phyloP scores from a whole-genome alignment of 139 green algal species.

The Micractinium conductrix region DNA sequence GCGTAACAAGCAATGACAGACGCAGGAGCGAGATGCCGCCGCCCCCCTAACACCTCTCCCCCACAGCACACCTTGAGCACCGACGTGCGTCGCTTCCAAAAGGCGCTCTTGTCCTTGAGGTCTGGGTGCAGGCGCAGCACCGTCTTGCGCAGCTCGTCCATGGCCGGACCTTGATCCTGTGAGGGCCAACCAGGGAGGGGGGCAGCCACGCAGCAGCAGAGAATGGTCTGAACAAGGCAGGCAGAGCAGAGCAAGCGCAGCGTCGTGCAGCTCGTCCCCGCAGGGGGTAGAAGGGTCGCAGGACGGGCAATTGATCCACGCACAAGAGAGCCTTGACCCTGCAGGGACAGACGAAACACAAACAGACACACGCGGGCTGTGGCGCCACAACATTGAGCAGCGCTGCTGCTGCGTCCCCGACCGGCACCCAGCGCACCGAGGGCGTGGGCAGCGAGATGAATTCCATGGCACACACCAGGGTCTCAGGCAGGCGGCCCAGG shows the following conservation, averaged over 20 bases:
- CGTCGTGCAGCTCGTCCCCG: too few species aligned
- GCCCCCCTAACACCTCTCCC: neutral
- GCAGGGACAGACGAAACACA: too few species aligned
- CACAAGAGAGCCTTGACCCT: too few species aligned
- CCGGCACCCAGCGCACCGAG: too few species aligned
- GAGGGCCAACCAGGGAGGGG: neutral
- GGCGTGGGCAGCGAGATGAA: slow-evolving; percentile 76
- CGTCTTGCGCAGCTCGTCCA: slow-evolving; percentile 74
- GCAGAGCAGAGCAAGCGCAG: neutral
- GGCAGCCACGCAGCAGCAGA: neutral
- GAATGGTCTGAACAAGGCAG: neutral
- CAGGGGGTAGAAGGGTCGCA: too few species aligned
- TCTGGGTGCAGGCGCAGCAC: slow-evolving; percentile 71
- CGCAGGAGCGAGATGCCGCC: too few species aligned
- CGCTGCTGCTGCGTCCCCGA: too few species aligned
- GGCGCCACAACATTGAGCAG: too few species aligned
- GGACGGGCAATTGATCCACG: too few species aligned
- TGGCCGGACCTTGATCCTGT: slow-evolving; percentile 50
- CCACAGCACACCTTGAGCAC: slow-evolving; percentile 67
- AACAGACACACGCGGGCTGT: too few species aligned
- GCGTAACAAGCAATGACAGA: too few species aligned
- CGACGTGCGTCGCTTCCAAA: slow-evolving; percentile 76
- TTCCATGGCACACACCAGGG: slow-evolving; percentile 86
- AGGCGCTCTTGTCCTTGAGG: slow-evolving; percentile 78
- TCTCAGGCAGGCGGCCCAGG: slow-evolving; percentile 83